A percentile compares a stretch with the other conserved stretches of the same genome.
Conservation (phyloP, 148 eudicot species). For the Amaranthus cruentus region DNA sequence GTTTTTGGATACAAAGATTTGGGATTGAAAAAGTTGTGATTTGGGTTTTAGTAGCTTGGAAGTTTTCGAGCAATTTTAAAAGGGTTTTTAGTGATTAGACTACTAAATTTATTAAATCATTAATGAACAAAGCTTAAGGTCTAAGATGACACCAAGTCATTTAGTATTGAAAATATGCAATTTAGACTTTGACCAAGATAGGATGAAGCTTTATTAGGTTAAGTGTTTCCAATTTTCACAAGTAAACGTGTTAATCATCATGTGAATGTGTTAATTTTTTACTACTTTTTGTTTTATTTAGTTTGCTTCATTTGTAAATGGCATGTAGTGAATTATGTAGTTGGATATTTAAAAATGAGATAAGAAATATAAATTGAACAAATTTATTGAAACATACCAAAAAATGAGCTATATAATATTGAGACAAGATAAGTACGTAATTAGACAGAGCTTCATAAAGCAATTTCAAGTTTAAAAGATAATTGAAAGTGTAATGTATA, state of each 20-base stretch:
- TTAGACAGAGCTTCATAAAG: too few relatives aligned
- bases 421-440: too few relatives aligned
- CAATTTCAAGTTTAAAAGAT: too few relatives aligned
- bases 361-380: too few relatives aligned
- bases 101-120: background rate
- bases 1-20: background rate
- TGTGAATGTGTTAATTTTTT: background rate
- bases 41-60: conserved; percentile 5
- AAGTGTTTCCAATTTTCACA: background rate
- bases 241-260: background rate
- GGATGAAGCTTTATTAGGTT: background rate
- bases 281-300: background rate
- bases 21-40: background rate
- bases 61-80: conserved; percentile 6
- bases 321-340: too few relatives aligned
- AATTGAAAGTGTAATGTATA: too few relatives aligned
- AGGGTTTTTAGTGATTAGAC: background rate
- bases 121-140: background rate
- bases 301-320: too few relatives aligned
- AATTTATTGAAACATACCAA: too few relatives aligned
- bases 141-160: background rate
- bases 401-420: too few relatives aligned
- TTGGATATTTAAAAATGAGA: too few relatives aligned
- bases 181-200: background rate
- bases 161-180: background rate